A percentile compares a stretch with the other conserved stretches of the same genome.
phyloP scores from a whole-genome alignment of 2,329 filamentous ascomycete species.

The Arthroderma uncinatum region DNA sequence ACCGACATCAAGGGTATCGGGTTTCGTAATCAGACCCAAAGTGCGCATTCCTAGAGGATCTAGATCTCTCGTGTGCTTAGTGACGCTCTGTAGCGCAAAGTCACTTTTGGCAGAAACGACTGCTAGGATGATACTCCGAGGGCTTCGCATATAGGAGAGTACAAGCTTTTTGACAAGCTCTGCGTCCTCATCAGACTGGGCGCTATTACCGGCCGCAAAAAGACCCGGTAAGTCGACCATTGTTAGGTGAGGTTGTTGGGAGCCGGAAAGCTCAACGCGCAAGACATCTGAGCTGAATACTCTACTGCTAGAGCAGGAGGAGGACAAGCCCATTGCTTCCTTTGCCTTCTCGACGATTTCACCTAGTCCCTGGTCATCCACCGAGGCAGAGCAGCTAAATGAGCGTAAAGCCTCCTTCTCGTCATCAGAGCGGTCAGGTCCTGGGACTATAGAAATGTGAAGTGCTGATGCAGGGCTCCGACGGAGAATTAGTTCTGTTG shows the following conservation, averaged over 20 bases:
- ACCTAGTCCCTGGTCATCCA: background rate
- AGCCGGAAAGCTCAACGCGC: constrained; percentile 8
- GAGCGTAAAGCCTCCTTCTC: constrained; percentile 12
- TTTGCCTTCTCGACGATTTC: constrained; percentile 5
- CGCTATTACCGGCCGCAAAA: constrained; percentile 9
- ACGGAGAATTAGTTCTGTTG: constrained; percentile 38
- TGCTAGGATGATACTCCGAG: constrained; percentile 50
- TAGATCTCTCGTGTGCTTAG: constrained; percentile 25
- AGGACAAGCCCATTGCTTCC: constrained; percentile 10
- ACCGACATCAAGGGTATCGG: constrained; percentile 19
- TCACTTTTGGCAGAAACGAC: constrained; percentile 43
- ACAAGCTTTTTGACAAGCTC: constrained; percentile 12
- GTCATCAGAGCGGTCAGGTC: constrained; percentile 1
- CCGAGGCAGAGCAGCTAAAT: constrained; percentile 7
- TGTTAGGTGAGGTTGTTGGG: constrained; percentile 10
- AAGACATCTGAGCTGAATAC: constrained; percentile 8
- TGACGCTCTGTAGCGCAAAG: constrained; percentile 47
- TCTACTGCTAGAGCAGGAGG: constrained; percentile 7
- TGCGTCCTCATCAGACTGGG: constrained; percentile 15
- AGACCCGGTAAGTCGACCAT: constrained; percentile 14
- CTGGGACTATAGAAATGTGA: constrained; percentile 16
- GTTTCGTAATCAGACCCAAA: constrained; percentile 22
- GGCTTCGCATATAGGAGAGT: constrained; percentile 43
- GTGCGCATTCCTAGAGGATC: constrained; percentile 16
- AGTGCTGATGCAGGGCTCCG: constrained; percentile 16